phyloP scores from a whole-genome alignment of 257 asterid genomes.

The Voacanga thouarsii region DNA sequence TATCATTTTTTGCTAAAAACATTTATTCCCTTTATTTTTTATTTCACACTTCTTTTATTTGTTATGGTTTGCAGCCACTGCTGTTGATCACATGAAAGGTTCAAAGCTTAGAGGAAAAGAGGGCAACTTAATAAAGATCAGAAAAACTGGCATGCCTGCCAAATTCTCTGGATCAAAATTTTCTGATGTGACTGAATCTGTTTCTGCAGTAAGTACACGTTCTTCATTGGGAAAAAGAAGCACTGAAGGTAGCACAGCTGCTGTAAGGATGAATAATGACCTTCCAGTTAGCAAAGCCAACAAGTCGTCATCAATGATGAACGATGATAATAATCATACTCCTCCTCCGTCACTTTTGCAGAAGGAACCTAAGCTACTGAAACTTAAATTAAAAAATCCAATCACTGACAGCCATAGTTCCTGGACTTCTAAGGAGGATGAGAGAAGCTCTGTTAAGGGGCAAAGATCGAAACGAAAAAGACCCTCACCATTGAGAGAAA shows the following conservation, averaged over 20 bases:
- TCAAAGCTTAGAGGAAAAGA: constrained; percentile 39
- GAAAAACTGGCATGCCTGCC: constrained; percentile 27
- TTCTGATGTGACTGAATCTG: constrained; percentile 40
- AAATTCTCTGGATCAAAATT: constrained; percentile 34
- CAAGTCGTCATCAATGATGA: constrained; percentile 31
- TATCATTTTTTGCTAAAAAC: neutral
- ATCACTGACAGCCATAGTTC: constrained; percentile 48
- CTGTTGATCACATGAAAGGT: constrained; percentile 42
- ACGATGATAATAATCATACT: constrained; percentile 37
- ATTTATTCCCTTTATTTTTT: neutral
- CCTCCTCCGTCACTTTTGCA: constrained; percentile 34
- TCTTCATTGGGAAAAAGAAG: constrained; percentile 48
- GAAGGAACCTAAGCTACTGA: constrained; percentile 59
- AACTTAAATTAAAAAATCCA: constrained; percentile 70
- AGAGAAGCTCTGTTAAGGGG: constrained; percentile 67
- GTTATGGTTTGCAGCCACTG: constrained; percentile 33
- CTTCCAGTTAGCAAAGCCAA: constrained; percentile 39
- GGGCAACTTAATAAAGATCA: constrained; percentile 34
- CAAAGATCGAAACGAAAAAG: constrained; percentile 87
- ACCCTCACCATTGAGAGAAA: constrained; percentile 42
- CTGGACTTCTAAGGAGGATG: constrained; percentile 54
- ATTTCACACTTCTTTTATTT: neutral
- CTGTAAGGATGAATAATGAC: constrained; percentile 36
- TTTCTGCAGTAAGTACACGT: constrained; percentile 40
- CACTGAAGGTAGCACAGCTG: constrained; percentile 39